Evolutionary conservation across 257 asterid genomes (phyloP), one percentile per base, ranked within the genome.

Genomic region (Jaltomata sinuosa): DNA sequence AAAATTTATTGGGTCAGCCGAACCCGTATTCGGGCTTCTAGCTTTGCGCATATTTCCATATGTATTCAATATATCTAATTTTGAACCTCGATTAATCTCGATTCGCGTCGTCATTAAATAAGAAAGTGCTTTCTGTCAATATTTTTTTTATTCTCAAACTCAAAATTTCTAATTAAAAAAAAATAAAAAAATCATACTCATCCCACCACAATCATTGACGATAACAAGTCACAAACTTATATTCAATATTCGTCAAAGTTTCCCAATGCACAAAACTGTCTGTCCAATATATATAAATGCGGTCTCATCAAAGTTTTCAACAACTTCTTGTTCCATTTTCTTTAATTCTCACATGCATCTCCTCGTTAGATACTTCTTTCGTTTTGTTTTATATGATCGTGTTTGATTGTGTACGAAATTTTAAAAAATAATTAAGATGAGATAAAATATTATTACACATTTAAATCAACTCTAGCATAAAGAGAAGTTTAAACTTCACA

Each of bases 161-260:
- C 0, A 3, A n/a, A 3, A 0, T 3, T n/a, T n/a, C n/a, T 55
- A 3, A 55, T 55, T 55, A 55, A 55, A 9, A 32, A 50, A 3
- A 9, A 2, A n/a, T n/a, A n/a, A 55, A 55, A 2, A n/a, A 12
- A 55, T 55, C 11, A 55, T n/a, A 55, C 8, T 55, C 1, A n/a
- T n/a, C 10, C 0, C 0, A 9, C 6, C 31, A 12, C 0, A 3
- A 1, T 0, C 36, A 3, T 32, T 8, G 47, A 42, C 47, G 1
- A 42, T 59, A 18, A 59, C 68, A 59, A 59, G 18, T 2, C 68
- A 59, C 0, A 59, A 59, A 31, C n/a, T n/a, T n/a, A n/a, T 57
- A 57, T 59, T 25, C 19, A 59, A 59, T 59, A 25, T 59, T 25
- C 25, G 34, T 59, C 68, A 59, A 59, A 59, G 34, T 59, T 59